Base-by-base conservation (phyloP, 257 asterid genomes). In the Fraxinus americana region DNA sequence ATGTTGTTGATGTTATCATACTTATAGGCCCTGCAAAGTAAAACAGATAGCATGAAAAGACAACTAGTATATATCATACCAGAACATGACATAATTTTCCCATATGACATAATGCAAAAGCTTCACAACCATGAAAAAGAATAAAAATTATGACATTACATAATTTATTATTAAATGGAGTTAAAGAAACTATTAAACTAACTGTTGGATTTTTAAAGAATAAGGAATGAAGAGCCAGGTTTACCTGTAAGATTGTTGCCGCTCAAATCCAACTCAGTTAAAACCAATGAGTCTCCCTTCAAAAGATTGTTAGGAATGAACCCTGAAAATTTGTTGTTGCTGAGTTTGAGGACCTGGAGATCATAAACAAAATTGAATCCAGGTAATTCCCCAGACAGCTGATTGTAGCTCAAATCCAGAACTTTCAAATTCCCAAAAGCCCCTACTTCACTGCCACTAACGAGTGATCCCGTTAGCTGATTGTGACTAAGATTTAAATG, bases 331-430 rank as follows among this genome's bases (percentile, higher is more conserved):
- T 74, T 77, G 79, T 95, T 96, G 85, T 85, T 92, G 71, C 97
- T 86, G 59, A 96, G 95, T 81, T 82, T 96, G 71, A 96, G 86
- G 43, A 96, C 90, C 82, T 89, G 89, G 66, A 96, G 97, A 81
- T 93, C 97, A 75, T 93, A 96, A 38, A 93, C 94, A 36, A 93
- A 96, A 78, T 78, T 90, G 81, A 96, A 96, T 65, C 90, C 97
- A 4, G 99, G 98, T 61, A 96, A 81, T 54, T 92, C 99, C 43
- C 97, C 99, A 21, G 94, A 88, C 4, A 96, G 85, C 84, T 90
- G 96, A 83, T 96, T 96, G 85, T 86, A 87, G 88, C 99, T 96
- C 89, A 96, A 90, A 92, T 96, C 99, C 87, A 96, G 75, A 70
- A 89, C 91, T 84, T 87, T 86, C 85, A 96, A 84, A 86, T 86